Evolutionary conservation across 78 protist genomes (phyloP).

Genomic region (Tieghemostelium lacteum): DNA sequence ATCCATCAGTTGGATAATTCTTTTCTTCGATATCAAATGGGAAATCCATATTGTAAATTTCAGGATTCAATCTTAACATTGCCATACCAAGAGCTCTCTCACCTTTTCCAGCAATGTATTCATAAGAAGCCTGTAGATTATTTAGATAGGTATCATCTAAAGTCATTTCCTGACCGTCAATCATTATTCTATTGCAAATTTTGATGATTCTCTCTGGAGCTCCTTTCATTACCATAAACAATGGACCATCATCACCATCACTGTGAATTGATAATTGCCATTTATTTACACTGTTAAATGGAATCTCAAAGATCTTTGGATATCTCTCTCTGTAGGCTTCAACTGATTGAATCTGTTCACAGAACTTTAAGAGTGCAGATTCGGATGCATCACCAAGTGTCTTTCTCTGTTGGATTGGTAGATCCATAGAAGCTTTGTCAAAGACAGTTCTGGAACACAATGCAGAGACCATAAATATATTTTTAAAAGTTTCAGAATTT

Average conservation of each 20-base stretch:
- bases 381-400: slow-evolving; percentile 95
- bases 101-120: slow-evolving; percentile 84
- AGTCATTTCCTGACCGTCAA: slow-evolving; percentile 53
- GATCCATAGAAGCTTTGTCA: slow-evolving; percentile 20
- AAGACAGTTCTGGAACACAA: slow-evolving; percentile 86
- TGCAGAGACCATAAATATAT: slow-evolving; percentile 8
- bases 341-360: slow-evolving; percentile 36
- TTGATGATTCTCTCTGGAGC: slow-evolving; percentile 82
- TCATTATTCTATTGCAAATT: slow-evolving; percentile 68
- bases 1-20: slow-evolving; percentile 73
- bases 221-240: slow-evolving; percentile 70
- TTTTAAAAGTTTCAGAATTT: slow-evolving; percentile 34
- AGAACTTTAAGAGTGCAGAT: slow-evolving; percentile 88
- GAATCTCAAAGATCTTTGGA: slow-evolving; percentile 87
- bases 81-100: slow-evolving; percentile 84
- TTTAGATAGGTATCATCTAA: slow-evolving; percentile 7
- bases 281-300: slow-evolving; percentile 98
- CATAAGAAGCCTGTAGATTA: slow-evolving; percentile 40
- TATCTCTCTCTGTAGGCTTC: slow-evolving; percentile 33
- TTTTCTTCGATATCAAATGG: slow-evolving; percentile 28
- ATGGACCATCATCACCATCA: not conserved
- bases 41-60: slow-evolving; percentile 22
- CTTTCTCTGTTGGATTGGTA: slow-evolving; percentile 72
- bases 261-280: slow-evolving; percentile 85
- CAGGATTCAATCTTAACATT: slow-evolving; percentile 25